Percentiles rank a stretch among this genome's conserved stretches.
Conservation (phyloP, 2,329 filamentous ascomycete genomes). For the Colletotrichum sp. region DNA sequence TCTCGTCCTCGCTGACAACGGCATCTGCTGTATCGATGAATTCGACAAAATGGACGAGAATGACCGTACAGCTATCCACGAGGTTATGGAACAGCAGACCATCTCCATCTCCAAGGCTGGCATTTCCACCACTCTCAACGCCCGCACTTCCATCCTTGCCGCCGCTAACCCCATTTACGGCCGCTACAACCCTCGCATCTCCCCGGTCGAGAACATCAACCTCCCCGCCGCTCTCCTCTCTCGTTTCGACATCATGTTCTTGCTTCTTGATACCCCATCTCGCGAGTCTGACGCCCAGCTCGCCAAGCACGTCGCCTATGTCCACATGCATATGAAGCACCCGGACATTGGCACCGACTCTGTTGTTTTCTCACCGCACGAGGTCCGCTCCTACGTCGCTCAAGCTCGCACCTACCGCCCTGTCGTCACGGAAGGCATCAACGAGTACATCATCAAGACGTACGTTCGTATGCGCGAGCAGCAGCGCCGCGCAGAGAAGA, state of each 20-base stretch:
- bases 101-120: conserved; percentile 82
- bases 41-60: conserved; percentile 92
- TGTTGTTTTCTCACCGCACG: conserved; percentile 87
- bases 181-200: conserved; percentile 96
- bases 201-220: conserved; percentile 98
- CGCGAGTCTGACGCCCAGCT: conserved; percentile 92
- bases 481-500: conserved; percentile 89
- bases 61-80: conserved; percentile 82
- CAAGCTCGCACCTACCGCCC: conserved; percentile 90
- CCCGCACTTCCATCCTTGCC: conserved; percentile 92
- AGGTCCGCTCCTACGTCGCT: conserved; percentile 95
- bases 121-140: conserved; percentile 83
- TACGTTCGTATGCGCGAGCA: conserved; percentile 94
- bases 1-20: conserved; percentile 80
- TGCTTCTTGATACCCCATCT: conserved; percentile 92
- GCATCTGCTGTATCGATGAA: conserved; percentile 86
- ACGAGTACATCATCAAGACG: conserved; percentile 95
- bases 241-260: conserved; percentile 95
- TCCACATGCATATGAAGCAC: conserved; percentile 96
- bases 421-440: conserved; percentile 81
- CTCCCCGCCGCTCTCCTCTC: conserved; percentile 95
- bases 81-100: conserved; percentile 89
- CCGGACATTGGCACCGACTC: conserved; percentile 69
- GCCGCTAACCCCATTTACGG: conserved; percentile 97
- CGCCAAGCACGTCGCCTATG: conserved; percentile 92